Conservation (phyloP, 2,329 filamentous ascomycete genomes). For the Fusarium sp. region DNA sequence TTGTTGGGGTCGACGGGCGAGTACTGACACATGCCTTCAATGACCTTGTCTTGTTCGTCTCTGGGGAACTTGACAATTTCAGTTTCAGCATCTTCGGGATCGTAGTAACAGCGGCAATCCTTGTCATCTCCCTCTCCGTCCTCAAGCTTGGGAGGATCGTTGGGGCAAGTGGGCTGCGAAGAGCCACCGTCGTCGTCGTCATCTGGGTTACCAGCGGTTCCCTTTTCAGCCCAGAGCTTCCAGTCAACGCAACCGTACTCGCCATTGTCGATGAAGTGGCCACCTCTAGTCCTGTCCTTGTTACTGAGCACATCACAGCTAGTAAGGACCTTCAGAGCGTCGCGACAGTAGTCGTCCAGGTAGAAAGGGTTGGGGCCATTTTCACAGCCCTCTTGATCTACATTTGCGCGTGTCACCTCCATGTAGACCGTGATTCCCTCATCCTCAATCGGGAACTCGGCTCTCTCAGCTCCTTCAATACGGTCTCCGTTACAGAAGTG, state of each 20-base stretch:
- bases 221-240: not conserved
- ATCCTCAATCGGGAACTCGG: not conserved
- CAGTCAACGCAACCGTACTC: not conserved
- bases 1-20: not conserved
- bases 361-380: not conserved
- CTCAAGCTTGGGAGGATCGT: not conserved
- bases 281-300: not conserved
- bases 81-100: not conserved
- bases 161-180: not conserved
- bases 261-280: not conserved
- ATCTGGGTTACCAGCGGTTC: not conserved
- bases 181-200: not conserved
- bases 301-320: not conserved
- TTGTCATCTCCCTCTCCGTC: not conserved
- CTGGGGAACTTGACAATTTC: not conserved
- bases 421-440: not conserved
- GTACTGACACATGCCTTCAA: not conserved
- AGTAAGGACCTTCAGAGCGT: not conserved
- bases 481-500: not conserved
- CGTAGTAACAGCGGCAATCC: not conserved
- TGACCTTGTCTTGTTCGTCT: not conserved
- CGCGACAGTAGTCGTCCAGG: not conserved
- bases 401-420: not conserved
- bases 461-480: not conserved
- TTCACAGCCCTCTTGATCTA: not conserved